Evolutionary conservation across 2,329 filamentous ascomycete genomes (phyloP), one percentile per base, ranked within the genome.

Genomic region (Phoma herbarum): DNA sequence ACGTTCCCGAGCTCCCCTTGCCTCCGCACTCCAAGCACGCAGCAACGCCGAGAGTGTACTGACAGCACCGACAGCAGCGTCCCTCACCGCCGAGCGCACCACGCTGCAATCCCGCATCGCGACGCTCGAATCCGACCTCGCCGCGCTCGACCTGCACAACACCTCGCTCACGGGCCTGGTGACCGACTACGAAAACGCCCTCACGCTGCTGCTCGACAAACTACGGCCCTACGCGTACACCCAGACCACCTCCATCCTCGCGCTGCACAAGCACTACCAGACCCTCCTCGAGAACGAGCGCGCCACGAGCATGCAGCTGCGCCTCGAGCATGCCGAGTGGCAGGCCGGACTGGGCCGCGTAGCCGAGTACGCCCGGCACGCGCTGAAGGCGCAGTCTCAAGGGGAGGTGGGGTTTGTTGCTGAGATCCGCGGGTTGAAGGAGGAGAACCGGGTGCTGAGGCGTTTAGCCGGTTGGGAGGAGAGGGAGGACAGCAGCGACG

Each of bases 201-300:
- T 79, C 51, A 66, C 74, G 20, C 64, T 77, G 42, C 62, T 75
- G n/a, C 68, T 78, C 52, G 74, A 78, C 23, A 78, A 77, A 53
- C 67, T 76, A 16, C 69, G 73, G 26, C 65, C 74, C 39, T 70
- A 62, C 57, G 58, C 58, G 68, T 39, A 75, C 73, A 54, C 22
- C 2, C 52, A 57, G 5, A 60, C 58, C 2, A 18, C 48, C 3
- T 75, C 80, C 60, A 77, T 80, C 37, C 69, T 80, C 35, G 73
- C 78, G 0, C 69, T 82, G 7, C 81, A 83, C 64, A 78, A 79
- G 51, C 80, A 83, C 71, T 84, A 84, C 72, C 78, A 78, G 20
- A 60, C 62, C 1, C 73, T 83, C 7, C 71, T 83, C 11, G 75
- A 81, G 23, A 67, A 77, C 42, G 77, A 80, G 33, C 77, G 81